Conservation (phyloP, 2,329 filamentous ascomycete species). For the Fusarium multiceps region DNA sequence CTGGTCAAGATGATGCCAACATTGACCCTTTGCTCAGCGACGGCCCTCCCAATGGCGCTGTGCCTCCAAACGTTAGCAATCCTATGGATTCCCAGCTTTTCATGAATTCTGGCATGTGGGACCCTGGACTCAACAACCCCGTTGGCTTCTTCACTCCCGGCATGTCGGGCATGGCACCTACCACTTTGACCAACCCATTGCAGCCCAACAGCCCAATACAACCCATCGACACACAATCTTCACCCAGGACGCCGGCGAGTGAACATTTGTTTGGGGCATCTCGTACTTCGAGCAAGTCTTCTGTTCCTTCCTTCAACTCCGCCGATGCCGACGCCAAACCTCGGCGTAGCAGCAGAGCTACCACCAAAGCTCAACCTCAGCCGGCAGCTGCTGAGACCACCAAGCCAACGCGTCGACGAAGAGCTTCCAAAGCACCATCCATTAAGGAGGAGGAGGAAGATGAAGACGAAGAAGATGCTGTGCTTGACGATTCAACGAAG, state of each 20-base stretch:
- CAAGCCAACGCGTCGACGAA: background rate
- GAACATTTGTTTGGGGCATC: conserved; percentile 18
- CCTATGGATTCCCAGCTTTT: conserved; percentile 12
- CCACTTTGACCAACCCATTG: background rate
- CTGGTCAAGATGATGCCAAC: conserved; percentile 4
- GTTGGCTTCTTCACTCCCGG: background rate
- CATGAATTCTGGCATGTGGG: conserved; percentile 19
- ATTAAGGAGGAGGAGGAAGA: conserved; percentile 26
- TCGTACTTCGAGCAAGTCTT: conserved; percentile 37
- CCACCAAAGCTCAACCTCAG: background rate
- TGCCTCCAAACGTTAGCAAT: background rate
- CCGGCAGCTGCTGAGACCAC: background rate
- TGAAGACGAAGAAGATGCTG: conserved; percentile 27
- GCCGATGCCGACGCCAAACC: background rate
- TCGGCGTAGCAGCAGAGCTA: background rate
- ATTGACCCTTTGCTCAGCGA: conserved; percentile 36
- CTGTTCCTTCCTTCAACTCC: conserved; percentile 18
- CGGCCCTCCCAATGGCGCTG: background rate
- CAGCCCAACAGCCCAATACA: conserved; percentile 12
- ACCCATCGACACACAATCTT: conserved; percentile 18
- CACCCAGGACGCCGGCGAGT: conserved; percentile 3
- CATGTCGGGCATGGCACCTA: background rate
- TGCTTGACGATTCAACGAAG: conserved; percentile 52
- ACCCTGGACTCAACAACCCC: conserved; percentile 1
- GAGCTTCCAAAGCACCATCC: background rate